Evolutionary conservation across 2,329 filamentous ascomycete genomes (phyloP).

Genomic region (Epichloe typhina): DNA sequence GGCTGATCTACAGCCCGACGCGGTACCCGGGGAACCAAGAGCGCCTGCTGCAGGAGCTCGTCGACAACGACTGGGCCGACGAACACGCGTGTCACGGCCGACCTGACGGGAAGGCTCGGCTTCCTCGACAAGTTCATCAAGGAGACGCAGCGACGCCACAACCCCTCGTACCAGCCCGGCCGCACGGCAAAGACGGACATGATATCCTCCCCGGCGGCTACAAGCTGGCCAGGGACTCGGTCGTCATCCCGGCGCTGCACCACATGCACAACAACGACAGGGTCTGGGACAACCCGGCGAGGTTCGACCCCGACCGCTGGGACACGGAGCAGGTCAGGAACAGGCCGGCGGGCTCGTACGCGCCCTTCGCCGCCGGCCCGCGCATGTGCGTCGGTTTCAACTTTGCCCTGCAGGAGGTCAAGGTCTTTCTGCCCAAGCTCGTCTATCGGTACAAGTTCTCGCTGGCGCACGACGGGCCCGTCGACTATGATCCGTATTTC

Average conservation of each 20-base stretch:
- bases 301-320: slow-evolving; percentile 49
- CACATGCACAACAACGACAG: slow-evolving; percentile 39
- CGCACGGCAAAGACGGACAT: slow-evolving; percentile 42
- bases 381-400: slow-evolving; percentile 52
- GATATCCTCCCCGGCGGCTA: slow-evolving; percentile 48
- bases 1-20: slow-evolving; percentile 39
- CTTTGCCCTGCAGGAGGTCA: slow-evolving; percentile 48
- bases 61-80: slow-evolving; percentile 33
- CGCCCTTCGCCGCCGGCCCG: slow-evolving; percentile 44
- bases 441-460: slow-evolving; percentile 45
- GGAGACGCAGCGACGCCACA: slow-evolving; percentile 46
- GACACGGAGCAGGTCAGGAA: slow-evolving; percentile 33
- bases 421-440: slow-evolving; percentile 44
- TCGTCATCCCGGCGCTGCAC: slow-evolving; percentile 41
- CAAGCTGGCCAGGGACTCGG: slow-evolving; percentile 34
- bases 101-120: slow-evolving; percentile 31
- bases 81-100: slow-evolving; percentile 22
- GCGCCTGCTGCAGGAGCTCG: slow-evolving; percentile 41
- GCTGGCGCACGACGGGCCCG: slow-evolving; percentile 32
- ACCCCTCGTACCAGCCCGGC: slow-evolving; percentile 47
- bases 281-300: slow-evolving; percentile 43
- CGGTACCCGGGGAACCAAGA: slow-evolving; percentile 43
- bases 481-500: slow-evolving; percentile 48
- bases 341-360: slow-evolving; percentile 36
- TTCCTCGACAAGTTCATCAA: slow-evolving; percentile 48